Percentiles rank a stretch among this genome's conserved stretches.
Evolutionary conservation across 306 rosid species (phyloP).

Genomic region (Senna tora): DNA sequence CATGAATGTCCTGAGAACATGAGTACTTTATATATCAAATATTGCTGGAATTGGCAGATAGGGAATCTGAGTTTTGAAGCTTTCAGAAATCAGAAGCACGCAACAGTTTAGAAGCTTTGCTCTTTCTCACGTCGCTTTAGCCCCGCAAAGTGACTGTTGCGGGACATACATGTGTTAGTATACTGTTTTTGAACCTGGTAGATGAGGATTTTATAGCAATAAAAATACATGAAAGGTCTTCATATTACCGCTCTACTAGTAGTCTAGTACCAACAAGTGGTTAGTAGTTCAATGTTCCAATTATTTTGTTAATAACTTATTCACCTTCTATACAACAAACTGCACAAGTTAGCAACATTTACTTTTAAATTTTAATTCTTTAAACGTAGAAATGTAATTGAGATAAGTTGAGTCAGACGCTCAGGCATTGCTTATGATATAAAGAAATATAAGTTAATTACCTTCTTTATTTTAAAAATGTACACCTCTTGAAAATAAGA

Average conservation of each 20-base stretch:
- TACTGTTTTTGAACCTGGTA: neutral
- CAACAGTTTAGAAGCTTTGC: slow-evolving; percentile 24
- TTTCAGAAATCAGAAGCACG: slow-evolving; percentile 19
- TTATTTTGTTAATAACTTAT: neutral
- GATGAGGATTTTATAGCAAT: slow-evolving; percentile 9
- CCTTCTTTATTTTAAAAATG: no score
- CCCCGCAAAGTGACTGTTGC: slow-evolving; percentile 14
- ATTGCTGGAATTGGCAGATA: slow-evolving; percentile 5
- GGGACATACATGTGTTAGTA: slow-evolving; percentile 20
- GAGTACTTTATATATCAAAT: neutral
- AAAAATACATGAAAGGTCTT: neutral
- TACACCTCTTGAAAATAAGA: no score
- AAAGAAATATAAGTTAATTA: no score
- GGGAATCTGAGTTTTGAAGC: slow-evolving; percentile 28
- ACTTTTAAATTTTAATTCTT: neutral
- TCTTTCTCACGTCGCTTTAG: neutral
- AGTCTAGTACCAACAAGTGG: neutral
- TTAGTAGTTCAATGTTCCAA: neutral
- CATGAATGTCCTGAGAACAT: slow-evolving; percentile 18
- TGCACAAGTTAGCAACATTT: neutral
- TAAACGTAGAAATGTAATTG: neutral
- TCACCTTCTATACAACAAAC: neutral
- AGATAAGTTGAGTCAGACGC: neutral
- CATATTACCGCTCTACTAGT: no score
- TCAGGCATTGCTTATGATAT: neutral